Evolutionary conservation across 306 rosid genomes (phyloP), one percentile per base, ranked within the genome.

Genomic region (Begonia loranthoides): DNA sequence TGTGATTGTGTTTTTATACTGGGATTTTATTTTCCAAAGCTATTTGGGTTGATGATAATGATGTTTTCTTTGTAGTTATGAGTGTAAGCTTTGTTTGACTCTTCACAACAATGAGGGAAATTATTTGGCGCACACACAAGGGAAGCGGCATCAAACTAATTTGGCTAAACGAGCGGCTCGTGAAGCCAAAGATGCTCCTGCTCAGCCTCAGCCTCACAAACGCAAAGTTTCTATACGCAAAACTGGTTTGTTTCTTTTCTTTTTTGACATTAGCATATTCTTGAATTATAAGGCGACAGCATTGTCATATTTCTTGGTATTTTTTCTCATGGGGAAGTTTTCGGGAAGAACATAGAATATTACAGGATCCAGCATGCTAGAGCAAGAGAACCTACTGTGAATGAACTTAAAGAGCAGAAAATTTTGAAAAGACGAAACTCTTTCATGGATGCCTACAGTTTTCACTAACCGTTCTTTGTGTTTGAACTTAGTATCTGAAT

Each of bases 131-230:
- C 99, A 82, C 62, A 90, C 94, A 5, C 95, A 90, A 64, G 99
- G 99, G 2, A 90, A 90, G 63, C 83, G 95, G 17, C 99, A 90
- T 56, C 95, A 90, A 60, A 90, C 94, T 22, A 90, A 90, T 68
- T 70, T 90, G 65, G 99, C 95, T 0, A 90, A 90, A 58, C 70
- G 99, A 52, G 95, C 94, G 0, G 94, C 99, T 19, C 95, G 95
- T 9, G 99, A 90, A 54, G 95, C 99, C 10, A 82, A 90, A 70
- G 99, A 90, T 2, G 86, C 97, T 16, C 94, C 97, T 3, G 79
- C 95, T 15, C 97, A 90, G 59, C 95, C 97, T 41, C 97, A 90
- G 66, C 97, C 97, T 5, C 95, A 90, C 66, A 90, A 90, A 66
- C 85, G 95, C 69, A 85, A 90, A 57, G 86, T 86, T 50, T 60